Base-by-base conservation (phyloP, 225 moss, liverwort and hornwort species). In the Climacium dendroides region DNA sequence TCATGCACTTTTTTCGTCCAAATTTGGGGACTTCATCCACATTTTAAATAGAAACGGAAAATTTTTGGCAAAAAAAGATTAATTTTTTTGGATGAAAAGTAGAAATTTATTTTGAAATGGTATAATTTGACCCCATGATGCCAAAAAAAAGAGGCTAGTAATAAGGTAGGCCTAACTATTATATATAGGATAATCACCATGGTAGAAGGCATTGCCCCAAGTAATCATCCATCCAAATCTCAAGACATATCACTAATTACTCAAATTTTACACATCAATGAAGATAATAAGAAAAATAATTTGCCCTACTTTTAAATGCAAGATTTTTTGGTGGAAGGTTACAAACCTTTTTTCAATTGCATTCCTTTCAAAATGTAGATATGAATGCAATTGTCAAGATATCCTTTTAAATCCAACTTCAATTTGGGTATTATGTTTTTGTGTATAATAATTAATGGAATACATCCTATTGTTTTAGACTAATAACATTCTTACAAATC, bases 221-320 rank as follows among this genome's bases (percentile, higher is more conserved):
- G 5, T 35, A 65, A n/a, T 20, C 0, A 0, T 0, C 20, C 20
- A 66, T 20, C 3, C 2, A 5, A 1, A 34, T 7, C 34, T 64
- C 0, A 2, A 65, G 4, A 66, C 9, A 66, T 10, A 39, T 39
- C 7, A 39, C 0, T 0, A 3, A 7, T 39, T 24, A 24, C 0
- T 0, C 0, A 0, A 0, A 39, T 69, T 39, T 39, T 1, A 7
- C 0, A 0, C 3, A 1, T 13, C 2, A 7, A 4, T 0, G 4
- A 39, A 2, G 4, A 69, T 69, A 14, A 39, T 39, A 37, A 2
- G 0, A 6, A 3, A 67, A 39, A 23, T 3, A 7, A 39, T 69
- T 14, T 69, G 1, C 0, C 14, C 8, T 39, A 69, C 3, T 39
- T 37, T 39, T 69, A 14, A 69, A 24, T 1, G 4, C 1, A 2